phyloP scores from a whole-genome alignment of 257 asterid species.

The Prunella vulgaris region DNA sequence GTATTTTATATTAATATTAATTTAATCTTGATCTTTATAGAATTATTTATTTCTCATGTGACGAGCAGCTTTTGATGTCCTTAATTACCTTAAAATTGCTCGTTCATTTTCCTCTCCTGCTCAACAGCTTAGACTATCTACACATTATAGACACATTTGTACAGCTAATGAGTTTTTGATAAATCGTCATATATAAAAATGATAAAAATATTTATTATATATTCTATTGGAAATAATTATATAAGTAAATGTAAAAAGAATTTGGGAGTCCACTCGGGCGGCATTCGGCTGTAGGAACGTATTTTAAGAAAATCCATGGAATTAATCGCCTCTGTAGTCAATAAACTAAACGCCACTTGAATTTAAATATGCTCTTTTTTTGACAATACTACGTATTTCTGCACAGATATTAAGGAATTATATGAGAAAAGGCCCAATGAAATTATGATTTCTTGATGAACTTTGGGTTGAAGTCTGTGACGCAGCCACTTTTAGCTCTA shows the following conservation, averaged over 20 bases:
- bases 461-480: neutral
- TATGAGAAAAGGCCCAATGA: neutral
- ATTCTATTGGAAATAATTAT: too few relatives aligned
- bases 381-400: neutral
- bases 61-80: too few relatives aligned
- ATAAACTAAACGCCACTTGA: slow-evolving; percentile 13
- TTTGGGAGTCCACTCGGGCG: slow-evolving; percentile 1
- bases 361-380: neutral
- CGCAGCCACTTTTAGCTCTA: neutral
- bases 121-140: too few relatives aligned
- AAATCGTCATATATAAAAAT: too few relatives aligned
- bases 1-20: too few relatives aligned
- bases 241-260: neutral
- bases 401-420: neutral
- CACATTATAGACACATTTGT: too few relatives aligned
- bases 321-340: slow-evolving; percentile 11
- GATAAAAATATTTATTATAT: too few relatives aligned
- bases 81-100: too few relatives aligned
- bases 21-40: too few relatives aligned
- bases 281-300: slow-evolving; percentile 1
- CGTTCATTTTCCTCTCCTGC: too few relatives aligned
- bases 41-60: too few relatives aligned
- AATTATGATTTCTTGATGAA: neutral
- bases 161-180: too few relatives aligned
- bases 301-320: neutral